Base-by-base conservation (phyloP, 495 filamentous ascomycete genomes). In the Talaromyces thailandensis region DNA sequence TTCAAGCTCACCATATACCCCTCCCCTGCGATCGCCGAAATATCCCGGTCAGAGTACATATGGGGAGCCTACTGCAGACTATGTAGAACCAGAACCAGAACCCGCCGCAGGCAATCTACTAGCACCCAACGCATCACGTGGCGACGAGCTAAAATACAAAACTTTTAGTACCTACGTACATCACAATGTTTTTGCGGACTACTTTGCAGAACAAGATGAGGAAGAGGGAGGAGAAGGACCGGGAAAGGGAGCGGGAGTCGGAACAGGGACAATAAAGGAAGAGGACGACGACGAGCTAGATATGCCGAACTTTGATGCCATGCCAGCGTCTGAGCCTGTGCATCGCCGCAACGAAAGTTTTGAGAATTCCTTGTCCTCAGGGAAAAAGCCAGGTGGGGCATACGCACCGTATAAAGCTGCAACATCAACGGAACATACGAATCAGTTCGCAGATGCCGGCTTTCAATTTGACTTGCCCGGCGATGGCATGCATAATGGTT, bases 301-400 rank as follows among this genome's bases (percentile, higher is more conserved):
- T 12, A 86, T 87, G 75, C 89, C 89, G 3, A 84, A 92, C 67
- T 93, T 93, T 63, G 88, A 93, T 75, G 81, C 83, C 2, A 78
- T 86, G 29, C 81, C 84, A 3, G 62, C 74, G 2, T 58, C 75
- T 26, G 69, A 55, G 16, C n/a, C 59, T 0, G 31, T 56, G 11
- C 61, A 45, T 37, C 64, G 58, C 50, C 58, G 45, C n/a, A 63
- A 56, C 31, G 51, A 29, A 50, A 63, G 45, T 35, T 35, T 63
- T 56, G 61, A 57, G 25, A 40, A 53, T 32, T 24, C 52, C 35
- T 31, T 56, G 43, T 43, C 31, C 12, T 32, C 35, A 6, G 62
- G 51, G 21, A 45, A 37, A 32, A 31, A 58, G 43, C 52, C 26
- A 43, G 18, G 29, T 18, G 26, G 52, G 31, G 8, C 67, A 60